These are phyloP conservation scores for Didymella pomorum DNA, from an alignment of 2,329 filamentous ascomycete genomes.

Conservation along the genomic window DNA sequence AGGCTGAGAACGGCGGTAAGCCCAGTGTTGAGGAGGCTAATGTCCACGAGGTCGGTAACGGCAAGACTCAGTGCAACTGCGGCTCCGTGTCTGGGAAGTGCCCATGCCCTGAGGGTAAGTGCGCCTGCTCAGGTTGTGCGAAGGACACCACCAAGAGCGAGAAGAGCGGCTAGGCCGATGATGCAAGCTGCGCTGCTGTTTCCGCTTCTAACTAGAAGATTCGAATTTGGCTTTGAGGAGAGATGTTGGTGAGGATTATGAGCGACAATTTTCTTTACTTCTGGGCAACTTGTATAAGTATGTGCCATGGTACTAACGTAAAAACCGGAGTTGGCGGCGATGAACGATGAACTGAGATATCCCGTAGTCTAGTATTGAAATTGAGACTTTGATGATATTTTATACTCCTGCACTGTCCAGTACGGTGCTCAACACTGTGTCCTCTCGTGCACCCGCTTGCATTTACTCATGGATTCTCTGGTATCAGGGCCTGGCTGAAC, in stretches of 20 bases:
- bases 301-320: slow-evolving; percentile 1
- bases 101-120: slow-evolving; percentile 56
- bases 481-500: neutral
- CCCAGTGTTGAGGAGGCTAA: slow-evolving; percentile 48
- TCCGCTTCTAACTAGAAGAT: slow-evolving; percentile 24
- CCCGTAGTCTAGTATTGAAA: slow-evolving; percentile 15
- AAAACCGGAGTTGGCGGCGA: slow-evolving; percentile 12
- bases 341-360: slow-evolving; percentile 20
- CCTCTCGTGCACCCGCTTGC: neutral
- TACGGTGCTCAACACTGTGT: slow-evolving; percentile 15
- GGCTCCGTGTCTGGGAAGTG: slow-evolving; percentile 53
- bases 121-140: slow-evolving; percentile 57
- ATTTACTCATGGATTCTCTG: neutral
- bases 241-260: slow-evolving; percentile 8
- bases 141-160: slow-evolving; percentile 45
- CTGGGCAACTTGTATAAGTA: slow-evolving; percentile 3
- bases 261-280: slow-evolving; percentile 11
- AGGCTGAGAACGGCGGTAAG: slow-evolving; percentile 40
- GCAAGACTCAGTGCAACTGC: slow-evolving; percentile 60
- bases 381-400: slow-evolving; percentile 9
- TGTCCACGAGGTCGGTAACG: slow-evolving; percentile 52
- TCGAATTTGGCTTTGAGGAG: neutral
- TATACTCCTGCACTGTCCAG: slow-evolving; percentile 5
- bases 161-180: slow-evolving; percentile 16
- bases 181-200: slow-evolving; percentile 22